phyloP scores from a whole-genome alignment of 2,329 filamentous ascomycete species.

The Sarocladiaceae sp. region DNA sequence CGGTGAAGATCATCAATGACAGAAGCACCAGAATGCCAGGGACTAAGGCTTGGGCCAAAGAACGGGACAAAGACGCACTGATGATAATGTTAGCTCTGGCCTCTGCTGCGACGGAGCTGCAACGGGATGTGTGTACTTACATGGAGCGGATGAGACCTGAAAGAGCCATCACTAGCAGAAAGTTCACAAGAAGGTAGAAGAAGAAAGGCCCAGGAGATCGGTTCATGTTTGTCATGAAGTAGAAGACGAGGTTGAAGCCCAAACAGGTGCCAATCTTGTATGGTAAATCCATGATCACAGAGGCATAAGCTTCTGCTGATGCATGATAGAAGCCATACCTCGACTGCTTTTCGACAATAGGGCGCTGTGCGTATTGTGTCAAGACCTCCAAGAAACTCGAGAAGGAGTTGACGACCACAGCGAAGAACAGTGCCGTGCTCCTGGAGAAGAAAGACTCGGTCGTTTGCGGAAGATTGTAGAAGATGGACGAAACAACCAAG shows the following conservation, averaged over 20 bases:
- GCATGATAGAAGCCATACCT: conserved; percentile 37
- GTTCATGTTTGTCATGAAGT: conserved; percentile 44
- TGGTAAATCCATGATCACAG: conserved; percentile 38
- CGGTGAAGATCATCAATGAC: conserved; percentile 37
- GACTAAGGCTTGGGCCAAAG: conserved; percentile 43
- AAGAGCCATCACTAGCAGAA: conserved; percentile 57
- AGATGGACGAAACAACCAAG: conserved; percentile 46
- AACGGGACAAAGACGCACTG: conserved; percentile 42
- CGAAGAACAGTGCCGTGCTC: conserved; percentile 43
- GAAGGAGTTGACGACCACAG: conserved; percentile 46
- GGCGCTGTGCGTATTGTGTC: conserved; percentile 31
- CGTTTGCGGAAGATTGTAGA: conserved; percentile 37
- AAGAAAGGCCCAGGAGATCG: conserved; percentile 42
- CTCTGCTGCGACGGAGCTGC: background rate
- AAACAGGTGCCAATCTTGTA: conserved; percentile 36
- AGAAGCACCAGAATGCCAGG: conserved; percentile 34
- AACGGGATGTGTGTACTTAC: conserved; percentile 16
- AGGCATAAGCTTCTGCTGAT: conserved; percentile 28
- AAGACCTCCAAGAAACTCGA: conserved; percentile 29
- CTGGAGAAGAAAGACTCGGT: conserved; percentile 39
- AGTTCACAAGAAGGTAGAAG: conserved; percentile 40
- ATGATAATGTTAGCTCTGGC: conserved; percentile 4
- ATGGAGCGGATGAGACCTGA: conserved; percentile 53
- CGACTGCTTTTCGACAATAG: conserved; percentile 34
- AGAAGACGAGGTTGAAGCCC: conserved; percentile 40